Base-by-base conservation (phyloP, 1,284 basidiomycete genomes). In the Cryptococcus sp. region DNA sequence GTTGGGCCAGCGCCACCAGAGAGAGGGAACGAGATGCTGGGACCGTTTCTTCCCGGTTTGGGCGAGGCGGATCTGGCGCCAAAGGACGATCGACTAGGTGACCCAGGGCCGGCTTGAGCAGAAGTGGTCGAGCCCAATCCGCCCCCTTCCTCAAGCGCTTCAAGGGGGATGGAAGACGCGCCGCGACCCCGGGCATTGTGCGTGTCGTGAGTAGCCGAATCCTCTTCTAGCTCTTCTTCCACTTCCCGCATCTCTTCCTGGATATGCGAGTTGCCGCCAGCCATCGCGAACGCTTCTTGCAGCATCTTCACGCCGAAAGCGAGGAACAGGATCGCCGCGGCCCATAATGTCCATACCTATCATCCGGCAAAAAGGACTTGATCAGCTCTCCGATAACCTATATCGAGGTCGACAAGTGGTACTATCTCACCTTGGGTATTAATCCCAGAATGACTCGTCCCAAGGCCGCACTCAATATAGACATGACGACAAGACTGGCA, bases 171-270 rank as follows among this genome's bases (percentile, higher is more conserved):
- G 15, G 48, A 47, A n/a, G 46, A 22, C 8, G n/a, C 16, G 7
- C 48, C 25, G 10, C 56, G 35, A 5, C 57, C 60, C 23, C 64
- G 63, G 10, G 69, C 58, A 45, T 70, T 75, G 40, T 66, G 69
- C 5, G 61, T 57, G 56, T 75, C 73, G 55, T 75, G 69, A 27
- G 60, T 50, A 11, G 70, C 70, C 35, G 70, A 67, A 60, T 79
- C 77, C 54, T 79, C 77, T 65, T 79, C 75, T 54, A 93, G 88
- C 79, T 96, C 93, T 73, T 92, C 91, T 76, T 89, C 88, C 23
- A 89, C 89, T 78, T 96, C 92, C 66, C 87, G 86, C 86, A 95
- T 91, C 78, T 95, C 92, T 78, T 97, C 93, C 66, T 87, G 80
- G 57, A 96, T 90, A 59, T 79, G 76, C 1, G 66, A 67, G 25